Conservation (phyloP, 805 yeast genomes). For the Metschnikowia dekortorum region DNA sequence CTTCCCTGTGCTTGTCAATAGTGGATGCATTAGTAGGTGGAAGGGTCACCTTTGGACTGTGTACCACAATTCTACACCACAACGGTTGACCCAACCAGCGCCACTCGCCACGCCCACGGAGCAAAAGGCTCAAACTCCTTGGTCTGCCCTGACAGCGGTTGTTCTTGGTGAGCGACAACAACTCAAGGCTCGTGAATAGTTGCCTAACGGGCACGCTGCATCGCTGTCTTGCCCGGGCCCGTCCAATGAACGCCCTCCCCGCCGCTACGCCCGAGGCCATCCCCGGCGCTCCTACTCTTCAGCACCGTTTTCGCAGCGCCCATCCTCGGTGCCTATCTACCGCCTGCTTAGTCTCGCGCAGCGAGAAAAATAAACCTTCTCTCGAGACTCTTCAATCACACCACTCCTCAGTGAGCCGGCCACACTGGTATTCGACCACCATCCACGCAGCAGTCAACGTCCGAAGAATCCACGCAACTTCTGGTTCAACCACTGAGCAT, state of each 20-base stretch:
- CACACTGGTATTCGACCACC: too few species aligned
- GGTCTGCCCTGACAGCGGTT: too few species aligned
- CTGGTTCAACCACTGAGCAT: too few species aligned
- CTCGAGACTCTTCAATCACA: background rate
- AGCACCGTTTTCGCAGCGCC: background rate
- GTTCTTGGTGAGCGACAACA: background rate
- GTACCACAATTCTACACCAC: too few species aligned
- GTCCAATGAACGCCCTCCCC: background rate
- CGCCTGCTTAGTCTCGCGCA: background rate
- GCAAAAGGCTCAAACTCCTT: too few species aligned
- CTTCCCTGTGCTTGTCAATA: too few species aligned
- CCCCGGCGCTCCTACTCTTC: background rate
- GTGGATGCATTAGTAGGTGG: too few species aligned
- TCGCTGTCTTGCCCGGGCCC: background rate
- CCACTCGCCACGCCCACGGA: too few species aligned
- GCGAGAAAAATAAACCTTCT: slow-evolving; percentile 1
- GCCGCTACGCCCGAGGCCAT: background rate
- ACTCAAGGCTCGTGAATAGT: background rate
- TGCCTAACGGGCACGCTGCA: background rate
- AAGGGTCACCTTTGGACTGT: too few species aligned
- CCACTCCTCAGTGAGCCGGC: background rate
- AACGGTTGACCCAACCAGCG: too few species aligned
- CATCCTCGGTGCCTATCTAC: background rate
- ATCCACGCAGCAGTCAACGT: too few species aligned
- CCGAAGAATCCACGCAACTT: too few species aligned